Evolutionary conservation across 1,139 yeast genomes (phyloP).

Genomic region (Kodamaea fungicola): DNA sequence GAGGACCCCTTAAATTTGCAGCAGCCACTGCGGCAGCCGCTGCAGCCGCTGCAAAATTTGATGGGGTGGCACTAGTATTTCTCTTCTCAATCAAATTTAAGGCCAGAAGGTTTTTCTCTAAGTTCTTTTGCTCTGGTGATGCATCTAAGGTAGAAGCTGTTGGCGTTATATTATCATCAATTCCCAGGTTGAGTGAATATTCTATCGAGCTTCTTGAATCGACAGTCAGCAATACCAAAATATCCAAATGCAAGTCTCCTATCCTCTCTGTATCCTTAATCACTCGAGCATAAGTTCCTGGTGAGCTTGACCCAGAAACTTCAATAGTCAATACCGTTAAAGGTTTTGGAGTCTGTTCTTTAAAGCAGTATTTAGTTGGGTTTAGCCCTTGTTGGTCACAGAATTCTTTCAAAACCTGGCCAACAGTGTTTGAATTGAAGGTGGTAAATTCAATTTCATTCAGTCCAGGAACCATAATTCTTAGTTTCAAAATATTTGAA

Average conservation of each 20-base stretch:
- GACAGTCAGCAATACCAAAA: slow-evolving; percentile 5
- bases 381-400: slow-evolving; percentile 30
- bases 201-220: slow-evolving; percentile 4
- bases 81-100: slow-evolving; percentile 6
- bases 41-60: slow-evolving; percentile 1
- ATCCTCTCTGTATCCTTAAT: slow-evolving; percentile 20
- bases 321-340: slow-evolving; percentile 3
- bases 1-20: not conserved
- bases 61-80: not conserved
- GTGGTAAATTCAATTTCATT: slow-evolving; percentile 7
- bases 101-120: slow-evolving; percentile 20
- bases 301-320: slow-evolving; percentile 5
- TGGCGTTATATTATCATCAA: slow-evolving; percentile 27
- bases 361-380: slow-evolving; percentile 22
- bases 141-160: slow-evolving; percentile 24
- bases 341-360: slow-evolving; percentile 7
- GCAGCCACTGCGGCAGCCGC: slow-evolving; percentile 2
- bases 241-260: slow-evolving; percentile 14
- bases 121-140: slow-evolving; percentile 24
- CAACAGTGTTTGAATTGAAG: slow-evolving; percentile 20
- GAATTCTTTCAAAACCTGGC: slow-evolving; percentile 30
- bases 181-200: slow-evolving; percentile 8
- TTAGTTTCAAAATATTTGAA: slow-evolving; percentile 1
- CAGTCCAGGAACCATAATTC: slow-evolving; percentile 3
- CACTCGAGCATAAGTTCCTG: slow-evolving; percentile 4